A percentile compares a stretch with the other conserved stretches of the same genome.
These are phyloP conservation scores for Cyclaneusma minus DNA, from an alignment of 2,329 filamentous ascomycete genomes.

Conservation along the genomic window DNA sequence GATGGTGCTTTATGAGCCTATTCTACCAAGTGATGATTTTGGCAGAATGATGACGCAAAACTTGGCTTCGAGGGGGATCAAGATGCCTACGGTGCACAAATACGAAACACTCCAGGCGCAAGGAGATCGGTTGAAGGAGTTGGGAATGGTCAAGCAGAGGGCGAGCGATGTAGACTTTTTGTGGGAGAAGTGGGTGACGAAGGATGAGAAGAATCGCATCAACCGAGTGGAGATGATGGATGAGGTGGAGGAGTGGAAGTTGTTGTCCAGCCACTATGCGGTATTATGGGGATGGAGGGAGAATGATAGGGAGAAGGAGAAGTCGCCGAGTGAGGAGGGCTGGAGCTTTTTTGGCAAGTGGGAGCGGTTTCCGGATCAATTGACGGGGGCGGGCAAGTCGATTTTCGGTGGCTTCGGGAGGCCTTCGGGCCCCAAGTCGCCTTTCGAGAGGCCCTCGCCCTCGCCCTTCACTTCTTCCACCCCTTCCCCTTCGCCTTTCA, in stretches of 20 bases:
- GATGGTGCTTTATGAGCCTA: constrained; percentile 77
- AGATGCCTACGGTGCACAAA: constrained; percentile 64
- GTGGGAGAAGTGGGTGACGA: constrained; percentile 59
- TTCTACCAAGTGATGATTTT: constrained; percentile 71
- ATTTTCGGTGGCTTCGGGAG: too few species aligned
- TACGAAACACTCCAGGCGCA: constrained; percentile 60
- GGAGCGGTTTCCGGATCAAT: too few species aligned
- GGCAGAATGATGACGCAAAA: constrained; percentile 88
- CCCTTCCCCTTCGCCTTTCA: too few species aligned
- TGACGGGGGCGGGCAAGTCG: too few species aligned
- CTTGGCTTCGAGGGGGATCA: constrained; percentile 64
- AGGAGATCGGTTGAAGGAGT: constrained; percentile 43
- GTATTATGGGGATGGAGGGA: constrained; percentile 70
- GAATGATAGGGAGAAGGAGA: constrained; percentile 7
- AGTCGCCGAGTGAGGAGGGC: too few species aligned
- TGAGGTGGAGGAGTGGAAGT: constrained; percentile 85
- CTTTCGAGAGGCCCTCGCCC: too few species aligned
- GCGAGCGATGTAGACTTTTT: constrained; percentile 51
- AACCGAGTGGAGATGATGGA: constrained; percentile 75
- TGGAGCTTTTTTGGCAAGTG: too few species aligned
- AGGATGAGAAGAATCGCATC: constrained; percentile 63
- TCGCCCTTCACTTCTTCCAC: too few species aligned
- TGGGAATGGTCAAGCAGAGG: constrained; percentile 46
- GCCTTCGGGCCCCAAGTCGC: too few species aligned
- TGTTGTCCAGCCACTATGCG: constrained; percentile 79